phyloP scores from a whole-genome alignment of 257 asterid species.

The Knoxia roxburghii region DNA sequence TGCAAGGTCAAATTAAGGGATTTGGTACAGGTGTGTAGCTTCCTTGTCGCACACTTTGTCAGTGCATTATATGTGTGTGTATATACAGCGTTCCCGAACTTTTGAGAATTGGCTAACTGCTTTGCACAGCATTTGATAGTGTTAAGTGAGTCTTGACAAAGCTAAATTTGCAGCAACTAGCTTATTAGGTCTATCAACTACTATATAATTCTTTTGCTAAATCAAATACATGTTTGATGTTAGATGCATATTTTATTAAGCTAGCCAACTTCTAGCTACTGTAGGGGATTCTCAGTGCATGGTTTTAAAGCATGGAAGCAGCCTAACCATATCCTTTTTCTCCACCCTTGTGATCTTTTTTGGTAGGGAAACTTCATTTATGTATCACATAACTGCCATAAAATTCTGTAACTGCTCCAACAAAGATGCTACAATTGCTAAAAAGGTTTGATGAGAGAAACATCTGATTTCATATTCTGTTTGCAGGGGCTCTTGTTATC shows the following conservation, averaged over 20 bases:
- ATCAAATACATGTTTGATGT: neutral
- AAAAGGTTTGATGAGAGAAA: neutral
- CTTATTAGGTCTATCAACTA: neutral
- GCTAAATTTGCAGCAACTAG: neutral
- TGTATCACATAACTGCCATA: neutral
- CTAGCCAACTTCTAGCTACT: neutral
- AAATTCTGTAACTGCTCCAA: neutral
- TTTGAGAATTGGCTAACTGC: neutral
- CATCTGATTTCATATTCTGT: conserved; percentile 5
- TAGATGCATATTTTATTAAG: neutral
- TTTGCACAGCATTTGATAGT: conserved; percentile 4
- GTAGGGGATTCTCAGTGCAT: neutral
- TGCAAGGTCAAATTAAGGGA: conserved; percentile 77
- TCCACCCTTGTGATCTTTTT: neutral
- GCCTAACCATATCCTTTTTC: neutral
- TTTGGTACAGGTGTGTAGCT: conserved; percentile 63
- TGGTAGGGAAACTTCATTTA: neutral
- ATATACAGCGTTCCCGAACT: neutral
- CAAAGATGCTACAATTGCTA: neutral
- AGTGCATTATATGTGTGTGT: neutral
- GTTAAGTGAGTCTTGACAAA: neutral
- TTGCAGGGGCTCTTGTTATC: conserved; percentile 79
- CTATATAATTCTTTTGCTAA: neutral
- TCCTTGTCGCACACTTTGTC: conserved; percentile 3
- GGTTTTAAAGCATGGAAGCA: neutral